Conservation (phyloP, 768 basidiomycete genomes). For the Podaxis mareebaensis region DNA sequence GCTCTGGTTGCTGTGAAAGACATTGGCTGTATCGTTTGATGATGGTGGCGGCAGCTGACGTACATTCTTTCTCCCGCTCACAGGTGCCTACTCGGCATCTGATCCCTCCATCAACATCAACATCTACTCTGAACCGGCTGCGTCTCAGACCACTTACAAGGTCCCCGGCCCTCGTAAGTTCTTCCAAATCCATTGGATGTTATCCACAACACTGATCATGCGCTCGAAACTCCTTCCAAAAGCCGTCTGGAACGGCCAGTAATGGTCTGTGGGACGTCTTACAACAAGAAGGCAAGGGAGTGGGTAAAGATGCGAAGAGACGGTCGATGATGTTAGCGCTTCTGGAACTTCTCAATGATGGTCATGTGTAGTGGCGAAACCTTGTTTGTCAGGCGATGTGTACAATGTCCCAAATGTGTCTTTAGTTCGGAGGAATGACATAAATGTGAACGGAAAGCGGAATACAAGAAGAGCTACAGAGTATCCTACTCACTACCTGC, state of each 20-base stretch:
- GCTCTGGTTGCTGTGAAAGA: neutral
- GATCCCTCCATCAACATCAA: constrained; percentile 37
- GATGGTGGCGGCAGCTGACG: neutral
- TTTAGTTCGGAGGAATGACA: neutral
- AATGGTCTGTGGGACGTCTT: neutral
- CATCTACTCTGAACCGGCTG: constrained; percentile 34
- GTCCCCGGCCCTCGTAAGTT: constrained; percentile 34
- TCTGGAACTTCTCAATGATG: neutral
- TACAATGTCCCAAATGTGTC: neutral
- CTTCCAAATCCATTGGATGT: neutral
- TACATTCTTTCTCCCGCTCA: neutral
- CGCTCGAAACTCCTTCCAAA: neutral
- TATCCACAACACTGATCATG: neutral
- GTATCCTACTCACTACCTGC: neutral
- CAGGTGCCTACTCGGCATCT: constrained; percentile 33
- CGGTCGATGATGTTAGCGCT: neutral
- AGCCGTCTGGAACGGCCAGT: constrained; percentile 29
- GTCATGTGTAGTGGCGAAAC: neutral
- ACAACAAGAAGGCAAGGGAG: neutral
- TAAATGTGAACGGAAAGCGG: neutral
- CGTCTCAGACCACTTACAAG: constrained; percentile 30
- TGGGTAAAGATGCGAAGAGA: neutral
- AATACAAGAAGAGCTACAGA: neutral
- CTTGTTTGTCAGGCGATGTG: neutral
- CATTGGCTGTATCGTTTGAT: neutral